Conservation (phyloP, 2,329 filamentous ascomycete genomes). For the Fusarium sp. region DNA sequence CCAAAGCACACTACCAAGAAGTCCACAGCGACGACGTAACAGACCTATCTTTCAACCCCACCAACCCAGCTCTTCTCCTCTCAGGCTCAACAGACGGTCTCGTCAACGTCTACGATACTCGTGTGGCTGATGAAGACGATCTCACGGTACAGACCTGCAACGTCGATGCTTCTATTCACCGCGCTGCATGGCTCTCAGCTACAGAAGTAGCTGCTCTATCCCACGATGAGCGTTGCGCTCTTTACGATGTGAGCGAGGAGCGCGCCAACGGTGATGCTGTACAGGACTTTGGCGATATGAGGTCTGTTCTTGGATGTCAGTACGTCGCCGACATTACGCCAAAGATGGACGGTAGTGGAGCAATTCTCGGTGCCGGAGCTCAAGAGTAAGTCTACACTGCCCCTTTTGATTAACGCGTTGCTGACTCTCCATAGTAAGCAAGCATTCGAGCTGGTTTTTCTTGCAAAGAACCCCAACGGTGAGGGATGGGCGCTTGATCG, state of each 20-base stretch:
- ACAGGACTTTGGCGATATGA: slow-evolving; percentile 74
- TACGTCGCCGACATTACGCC: slow-evolving; percentile 77
- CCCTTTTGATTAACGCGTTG: slow-evolving; percentile 38
- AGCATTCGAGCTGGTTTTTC: slow-evolving; percentile 69
- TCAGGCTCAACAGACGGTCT: slow-evolving; percentile 85
- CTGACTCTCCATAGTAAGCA: slow-evolving; percentile 55
- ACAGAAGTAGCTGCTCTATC: slow-evolving; percentile 77
- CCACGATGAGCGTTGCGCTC: slow-evolving; percentile 80
- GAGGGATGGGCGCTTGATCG: slow-evolving; percentile 65
- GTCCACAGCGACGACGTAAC: slow-evolving; percentile 77
- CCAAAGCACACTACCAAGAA: slow-evolving; percentile 68
- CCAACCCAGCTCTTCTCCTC: slow-evolving; percentile 69
- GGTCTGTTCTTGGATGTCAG: slow-evolving; percentile 73
- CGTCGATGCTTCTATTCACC: slow-evolving; percentile 79
- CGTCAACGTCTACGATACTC: slow-evolving; percentile 80
- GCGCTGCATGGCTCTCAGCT: slow-evolving; percentile 74
- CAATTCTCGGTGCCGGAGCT: slow-evolving; percentile 72
- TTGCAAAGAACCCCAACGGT: slow-evolving; percentile 59
- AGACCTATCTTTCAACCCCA: slow-evolving; percentile 68
- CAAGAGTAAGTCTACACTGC: slow-evolving; percentile 68
- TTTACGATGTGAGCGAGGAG: slow-evolving; percentile 76
- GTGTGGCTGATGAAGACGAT: slow-evolving; percentile 79
- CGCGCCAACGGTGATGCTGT: slow-evolving; percentile 68
- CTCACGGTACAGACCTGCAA: slow-evolving; percentile 83
- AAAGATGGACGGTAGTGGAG: slow-evolving; percentile 68